Conservation (phyloP, 371 early-diverging fungal genomes). For the Mucor racemosus region DNA sequence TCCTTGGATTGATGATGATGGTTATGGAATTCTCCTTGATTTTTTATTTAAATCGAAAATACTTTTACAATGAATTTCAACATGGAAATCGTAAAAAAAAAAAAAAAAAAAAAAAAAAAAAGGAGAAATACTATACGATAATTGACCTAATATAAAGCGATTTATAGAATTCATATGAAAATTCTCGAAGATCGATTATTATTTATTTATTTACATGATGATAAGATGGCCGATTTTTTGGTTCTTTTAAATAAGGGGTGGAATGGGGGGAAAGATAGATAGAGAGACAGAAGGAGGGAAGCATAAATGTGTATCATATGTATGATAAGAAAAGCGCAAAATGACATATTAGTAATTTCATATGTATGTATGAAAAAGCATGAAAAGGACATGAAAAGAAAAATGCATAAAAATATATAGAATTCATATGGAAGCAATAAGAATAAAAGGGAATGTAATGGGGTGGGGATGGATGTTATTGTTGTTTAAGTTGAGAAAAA, state of each 20-base stretch:
- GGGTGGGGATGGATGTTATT: background rate
- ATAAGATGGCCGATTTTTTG: conserved; percentile 1
- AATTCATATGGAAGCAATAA: background rate
- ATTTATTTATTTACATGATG: background rate
- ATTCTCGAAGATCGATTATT: background rate
- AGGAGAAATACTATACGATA: background rate
- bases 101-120: background rate
- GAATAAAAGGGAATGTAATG: background rate
- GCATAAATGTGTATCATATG: no score
- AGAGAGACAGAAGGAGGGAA: background rate
- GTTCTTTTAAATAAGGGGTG: background rate
- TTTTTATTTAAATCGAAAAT: no score
- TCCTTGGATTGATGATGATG: no score
- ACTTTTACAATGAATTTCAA: no score
- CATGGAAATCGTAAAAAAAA: no score
- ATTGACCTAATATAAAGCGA: no score
- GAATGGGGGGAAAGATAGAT: background rate
- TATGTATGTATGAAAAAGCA: background rate
- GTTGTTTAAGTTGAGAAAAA: background rate
- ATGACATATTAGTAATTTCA: background rate
- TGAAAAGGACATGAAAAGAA: background rate
- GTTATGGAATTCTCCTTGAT: no score
- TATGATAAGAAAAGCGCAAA: background rate
- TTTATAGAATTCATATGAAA: background rate
- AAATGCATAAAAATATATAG: background rate